Base-by-base conservation (phyloP, 2,329 filamentous ascomycete genomes). In the Aquanectria penicillioides region DNA sequence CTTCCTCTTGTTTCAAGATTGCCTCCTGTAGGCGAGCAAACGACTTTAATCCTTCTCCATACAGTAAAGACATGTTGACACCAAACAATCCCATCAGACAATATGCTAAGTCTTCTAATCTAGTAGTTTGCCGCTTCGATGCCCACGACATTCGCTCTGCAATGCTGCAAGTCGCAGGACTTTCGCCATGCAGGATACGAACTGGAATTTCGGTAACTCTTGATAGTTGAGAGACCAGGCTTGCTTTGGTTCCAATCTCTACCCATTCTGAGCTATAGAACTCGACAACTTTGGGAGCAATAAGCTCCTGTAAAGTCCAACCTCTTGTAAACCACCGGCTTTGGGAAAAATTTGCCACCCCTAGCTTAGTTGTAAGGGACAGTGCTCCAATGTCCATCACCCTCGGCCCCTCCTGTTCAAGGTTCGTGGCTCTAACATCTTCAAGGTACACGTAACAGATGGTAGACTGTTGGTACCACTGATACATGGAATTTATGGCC, bases 401-500 rank as follows among this genome's bases (percentile, higher is more conserved):
- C 3, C 6, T 11, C 23, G 33, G 37, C 20, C 34, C 25, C 22
- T 47, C 51, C 11, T 38, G 20, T 22, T 23, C 31, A 17, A 46
- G 43, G 10, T 51, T 15, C 8, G 3, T 18, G 34, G 34, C n/a
- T n/a, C n/a, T n/a, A n/a, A 59, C 22, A 18, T 59, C 51, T 11
- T 34, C 23, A 0, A 59, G 36, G 18, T 41, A 57, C 2, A 15
- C 57, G 29, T 56, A 57, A 31, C 51, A 59, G 4, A 56, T 46
- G 2, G 13, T 25, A 2, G 57, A 53, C 1, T 15, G 9, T 13
- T 50, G 29, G 20, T 59, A 57, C 57, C 57, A 57, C 11, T 37
- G 17, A 13, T 33, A 59, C 51, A 59, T 59, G 5, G 43, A 59
- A 33, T 59, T 59, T 10, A 59, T 59, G 7, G 50, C 50, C 25